Evolutionary conservation across 2,329 filamentous ascomycete genomes (phyloP), one percentile per base, ranked within the genome.

Genomic region (Cladosporium sp.): DNA sequence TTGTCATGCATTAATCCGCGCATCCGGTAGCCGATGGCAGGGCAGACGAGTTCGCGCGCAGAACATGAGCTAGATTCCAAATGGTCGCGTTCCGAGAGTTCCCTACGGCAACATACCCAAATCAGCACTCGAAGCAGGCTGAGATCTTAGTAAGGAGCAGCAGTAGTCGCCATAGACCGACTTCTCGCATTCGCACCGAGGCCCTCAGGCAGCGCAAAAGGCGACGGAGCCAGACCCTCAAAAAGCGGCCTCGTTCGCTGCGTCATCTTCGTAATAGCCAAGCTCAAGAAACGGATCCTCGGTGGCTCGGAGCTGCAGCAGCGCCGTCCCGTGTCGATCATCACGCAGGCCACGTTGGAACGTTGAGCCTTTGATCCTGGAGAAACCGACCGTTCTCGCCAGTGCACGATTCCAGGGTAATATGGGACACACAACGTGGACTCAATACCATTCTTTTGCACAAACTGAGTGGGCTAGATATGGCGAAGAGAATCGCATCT

Each of bases 161-260:
- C 6, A 36, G 47, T 37, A 32, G 35, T 25, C 34, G 25, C 22
- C 10, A 37, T 34, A 20, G 17, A 17, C 9, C 40, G 32, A 55
- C 19, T 25, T 32, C 52, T 55, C 52, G 52, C 52, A 55, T 55
- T 55, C 52, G 52, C 40, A 45, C 52, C 40, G 40, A 36, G 17
- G 32, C 39, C 19, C 32, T 22, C 13, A 15, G 15, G 9, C 34
- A 24, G 24, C 39, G 51, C 39, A 35, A 55, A 47, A 55, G 35
- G 40, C 52, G 40, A 45, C 19, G 39, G 28, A 36, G 39, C 40
- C 22, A 20, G 25, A 25, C 20, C 39, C 52, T 55, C 52, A 45
- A 45, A 45, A 32, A 8, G 3, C 13, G 15, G 20, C 39, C 52
- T 55, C 52, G 47, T 55, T 55, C 20, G 52, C 52, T 55, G 52